Evolutionary conservation across 2,329 filamentous ascomycete genomes (phyloP), one percentile per base, ranked within the genome.

Genomic region (Calonectria ilicicola): DNA sequence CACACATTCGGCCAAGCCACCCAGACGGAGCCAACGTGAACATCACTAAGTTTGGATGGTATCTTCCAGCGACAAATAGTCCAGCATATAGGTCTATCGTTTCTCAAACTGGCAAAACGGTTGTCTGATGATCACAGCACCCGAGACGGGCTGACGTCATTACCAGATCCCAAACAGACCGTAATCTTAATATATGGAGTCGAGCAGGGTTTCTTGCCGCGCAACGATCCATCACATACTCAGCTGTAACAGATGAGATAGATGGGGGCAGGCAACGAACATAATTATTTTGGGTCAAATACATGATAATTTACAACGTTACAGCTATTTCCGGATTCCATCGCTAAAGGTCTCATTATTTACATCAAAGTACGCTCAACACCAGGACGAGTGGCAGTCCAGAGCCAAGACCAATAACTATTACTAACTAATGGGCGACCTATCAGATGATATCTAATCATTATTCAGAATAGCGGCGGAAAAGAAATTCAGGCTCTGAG

Each of bases 151-250:
- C 53, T 38, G 17, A 60, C 35, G 32, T 60, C 53, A 60, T 23
- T 38, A 8, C 9, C 38, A 38, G 21, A 60, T 60, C 53, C 38
- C 53, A 60, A 60, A 60, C 53, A 23, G 6, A 3, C 32, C 17
- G 15, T 27, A 60, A 60, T 60, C 53, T 60, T 60, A 60, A 60
- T 40, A 60, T 26, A 60, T 60, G 53, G 53, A 27, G 32, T 60
- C 35, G 32, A 60, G 1, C 32, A 23, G 14, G 29, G 15, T 35
- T 29, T 32, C 27, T 12, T 47, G 12, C 21, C 44, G 21, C 44
- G 12, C 44, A 47, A 47, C 21, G 6, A 47, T 10, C 19, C 44
- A 23, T 47, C 44, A 47, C 44, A 47, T 47, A 5, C n/a, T 35
- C 32, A 35, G 32, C 1, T 47, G n/a, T 5, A 46, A 19, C 21